Evolutionary conservation across 106 monocot species (phyloP).

Genomic region (Posidonia australis): DNA sequence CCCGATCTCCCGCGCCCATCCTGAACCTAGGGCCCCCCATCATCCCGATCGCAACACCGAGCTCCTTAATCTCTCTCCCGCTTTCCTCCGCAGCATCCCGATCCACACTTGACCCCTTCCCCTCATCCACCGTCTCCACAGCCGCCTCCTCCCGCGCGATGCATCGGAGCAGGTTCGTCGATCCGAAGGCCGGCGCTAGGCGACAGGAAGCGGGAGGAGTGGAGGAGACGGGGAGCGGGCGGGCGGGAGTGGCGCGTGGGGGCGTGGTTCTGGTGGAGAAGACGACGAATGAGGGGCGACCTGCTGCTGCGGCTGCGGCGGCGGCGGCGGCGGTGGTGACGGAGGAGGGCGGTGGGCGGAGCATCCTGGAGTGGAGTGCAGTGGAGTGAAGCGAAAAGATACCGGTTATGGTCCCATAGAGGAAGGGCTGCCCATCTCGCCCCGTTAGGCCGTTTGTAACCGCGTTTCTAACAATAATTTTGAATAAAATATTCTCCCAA

Average conservation of each 20-base stretch:
- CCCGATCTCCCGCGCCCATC: conserved; percentile 12
- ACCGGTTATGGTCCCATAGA: background rate
- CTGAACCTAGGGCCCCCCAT: background rate
- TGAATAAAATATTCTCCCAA: too few relatives aligned
- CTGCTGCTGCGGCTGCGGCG: background rate
- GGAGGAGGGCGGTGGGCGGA: background rate
- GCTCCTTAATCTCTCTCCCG: background rate
- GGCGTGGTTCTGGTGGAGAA: background rate
- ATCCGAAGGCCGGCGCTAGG: too few relatives aligned
- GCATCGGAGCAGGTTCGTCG: background rate
- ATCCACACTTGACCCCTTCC: background rate
- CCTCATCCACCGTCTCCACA: background rate
- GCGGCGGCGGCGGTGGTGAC: background rate
- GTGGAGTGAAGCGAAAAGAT: background rate
- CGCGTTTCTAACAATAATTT: too few relatives aligned
- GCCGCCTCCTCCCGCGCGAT: background rate
- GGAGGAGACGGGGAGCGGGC: background rate
- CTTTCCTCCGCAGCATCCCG: background rate
- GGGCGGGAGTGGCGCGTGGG: background rate
- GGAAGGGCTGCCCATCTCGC: too few relatives aligned
- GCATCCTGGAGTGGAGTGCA: background rate
- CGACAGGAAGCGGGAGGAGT: background rate
- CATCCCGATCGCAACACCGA: background rate
- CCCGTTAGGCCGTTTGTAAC: too few relatives aligned
- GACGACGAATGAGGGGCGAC: background rate